A percentile compares a stretch with the other conserved stretches of the same genome.
These are phyloP conservation scores for Botrytis tulipae DNA, from an alignment of 2,329 filamentous ascomycete genomes.

Conservation along the genomic window DNA sequence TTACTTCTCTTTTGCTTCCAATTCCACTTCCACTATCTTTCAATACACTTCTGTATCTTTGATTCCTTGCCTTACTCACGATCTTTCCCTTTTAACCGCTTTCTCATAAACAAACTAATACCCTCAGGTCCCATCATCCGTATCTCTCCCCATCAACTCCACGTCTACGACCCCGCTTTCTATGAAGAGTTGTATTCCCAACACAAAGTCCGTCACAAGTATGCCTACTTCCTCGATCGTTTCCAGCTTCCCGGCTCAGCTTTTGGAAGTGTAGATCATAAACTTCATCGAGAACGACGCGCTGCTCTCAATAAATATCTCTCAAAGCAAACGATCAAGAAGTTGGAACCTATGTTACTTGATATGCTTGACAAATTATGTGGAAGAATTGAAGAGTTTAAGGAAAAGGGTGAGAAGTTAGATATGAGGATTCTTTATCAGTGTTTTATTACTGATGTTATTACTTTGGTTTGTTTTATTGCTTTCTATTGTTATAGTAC, in stretches of 20 bases:
- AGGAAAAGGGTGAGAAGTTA: slow-evolving; percentile 20
- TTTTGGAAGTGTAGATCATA: slow-evolving; percentile 30
- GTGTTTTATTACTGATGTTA: slow-evolving; percentile 34
- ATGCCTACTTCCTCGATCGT: slow-evolving; percentile 22
- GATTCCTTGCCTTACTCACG: too few relatives aligned
- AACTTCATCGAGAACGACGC: slow-evolving; percentile 30
- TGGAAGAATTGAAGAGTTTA: slow-evolving; percentile 27
- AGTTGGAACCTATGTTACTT: slow-evolving; percentile 29
- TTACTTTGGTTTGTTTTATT: slow-evolving; percentile 27
- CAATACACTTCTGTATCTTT: neutral
- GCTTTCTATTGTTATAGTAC: neutral
- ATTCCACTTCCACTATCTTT: neutral
- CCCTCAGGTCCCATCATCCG: slow-evolving; percentile 27
- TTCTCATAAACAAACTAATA: neutral
- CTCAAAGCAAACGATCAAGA: slow-evolving; percentile 25
- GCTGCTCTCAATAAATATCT: slow-evolving; percentile 32
- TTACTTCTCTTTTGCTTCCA: neutral
- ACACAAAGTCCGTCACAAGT: slow-evolving; percentile 24
- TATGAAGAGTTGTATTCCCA: slow-evolving; percentile 30
- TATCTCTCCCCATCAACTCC: slow-evolving; percentile 27
- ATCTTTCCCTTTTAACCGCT: too few relatives aligned
- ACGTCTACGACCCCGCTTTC: slow-evolving; percentile 26
- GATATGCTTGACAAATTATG: slow-evolving; percentile 29
- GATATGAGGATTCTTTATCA: slow-evolving; percentile 26
- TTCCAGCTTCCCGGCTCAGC: slow-evolving; percentile 1